phyloP scores from a whole-genome alignment of 202 grass and related monocot genomes.

The Schoenoplectus triqueter region DNA sequence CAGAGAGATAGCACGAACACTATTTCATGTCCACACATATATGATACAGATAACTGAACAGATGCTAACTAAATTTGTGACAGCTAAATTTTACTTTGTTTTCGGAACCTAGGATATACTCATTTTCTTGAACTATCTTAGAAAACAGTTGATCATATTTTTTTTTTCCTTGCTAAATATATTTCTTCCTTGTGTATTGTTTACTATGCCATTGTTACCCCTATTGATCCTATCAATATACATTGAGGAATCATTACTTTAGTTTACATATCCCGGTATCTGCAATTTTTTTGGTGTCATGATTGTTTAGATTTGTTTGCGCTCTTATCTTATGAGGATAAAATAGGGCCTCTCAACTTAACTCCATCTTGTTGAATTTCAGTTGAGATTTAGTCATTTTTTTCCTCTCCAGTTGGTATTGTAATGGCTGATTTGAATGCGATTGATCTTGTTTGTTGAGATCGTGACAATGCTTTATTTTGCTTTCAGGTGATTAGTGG shows the following conservation, averaged over 20 bases:
- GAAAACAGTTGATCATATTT: not conserved
- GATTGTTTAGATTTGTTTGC: not conserved
- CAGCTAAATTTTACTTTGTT: not conserved
- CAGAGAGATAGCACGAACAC: constrained; percentile 8
- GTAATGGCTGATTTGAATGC: not conserved
- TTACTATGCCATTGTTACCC: not conserved
- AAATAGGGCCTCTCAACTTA: not conserved
- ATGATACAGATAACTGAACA: not conserved
- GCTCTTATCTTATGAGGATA: not conserved
- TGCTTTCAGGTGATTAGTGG: constrained; percentile 74
- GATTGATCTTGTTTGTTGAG: not conserved
- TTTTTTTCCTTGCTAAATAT: not conserved
- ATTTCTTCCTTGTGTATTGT: not conserved
- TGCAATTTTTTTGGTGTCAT: not conserved
- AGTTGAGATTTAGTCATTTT: constrained; percentile 10
- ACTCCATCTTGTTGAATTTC: not conserved
- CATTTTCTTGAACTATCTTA: not conserved
- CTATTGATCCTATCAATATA: not conserved
- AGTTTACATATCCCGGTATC: not conserved
- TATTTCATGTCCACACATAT: not conserved
- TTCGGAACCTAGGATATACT: not conserved
- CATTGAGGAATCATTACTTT: not conserved
- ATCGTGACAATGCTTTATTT: constrained; percentile 9
- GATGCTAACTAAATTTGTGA: not conserved
- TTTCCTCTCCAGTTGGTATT: not conserved